Base-by-base conservation (phyloP, 164 flowering plant genomes). In the Vitis amurensis region DNA sequence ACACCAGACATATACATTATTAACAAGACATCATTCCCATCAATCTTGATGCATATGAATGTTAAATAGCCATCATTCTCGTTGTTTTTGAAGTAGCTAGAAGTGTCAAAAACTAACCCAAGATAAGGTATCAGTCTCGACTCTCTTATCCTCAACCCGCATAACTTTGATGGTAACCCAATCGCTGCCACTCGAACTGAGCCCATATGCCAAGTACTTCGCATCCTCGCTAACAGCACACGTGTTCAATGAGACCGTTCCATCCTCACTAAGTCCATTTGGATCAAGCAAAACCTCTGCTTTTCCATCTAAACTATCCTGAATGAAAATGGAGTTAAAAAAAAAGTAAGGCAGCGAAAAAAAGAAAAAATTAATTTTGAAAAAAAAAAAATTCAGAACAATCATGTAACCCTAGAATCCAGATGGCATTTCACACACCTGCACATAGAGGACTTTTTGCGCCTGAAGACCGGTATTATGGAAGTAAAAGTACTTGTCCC, bases 81-180 rank as follows among this genome's bases (percentile, higher is more conserved):
- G 44, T 37, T 37, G 7, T 3, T 37, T 37, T 37, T 37, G 4
- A 37, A 37, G 44, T 4, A 37, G 44, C 44, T 37, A 3, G 7
- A 37, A 37, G 44, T 37, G 37, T 29, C 44, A 57, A 30, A 61
- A 8, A 74, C 91, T 76, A 58, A 93, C 99, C 98, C 98, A 93
- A 17, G 87, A 84, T 48, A 93, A 64, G 17, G 85, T 82, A 71
- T 93, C 97, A 56, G 92, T 80, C 74, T 88, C 87, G 3, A 76
- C 79, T 9, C 0, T 68, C 82, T 85, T 87, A 74, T 93, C 97
- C 69, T 86, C 89, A 64, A 93, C 72, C 27, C 83, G 73, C 91
- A 92, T 89, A n/a, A 96, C 96, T 76, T 92, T 93, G 19, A 96
- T 84, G 1, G 88, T 92, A 19, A 90, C 93, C 99, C 99, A 96